Evolutionary conservation across 1,139 yeast genomes (phyloP).

Genomic region (Lodderomyces metapsilosis): DNA sequence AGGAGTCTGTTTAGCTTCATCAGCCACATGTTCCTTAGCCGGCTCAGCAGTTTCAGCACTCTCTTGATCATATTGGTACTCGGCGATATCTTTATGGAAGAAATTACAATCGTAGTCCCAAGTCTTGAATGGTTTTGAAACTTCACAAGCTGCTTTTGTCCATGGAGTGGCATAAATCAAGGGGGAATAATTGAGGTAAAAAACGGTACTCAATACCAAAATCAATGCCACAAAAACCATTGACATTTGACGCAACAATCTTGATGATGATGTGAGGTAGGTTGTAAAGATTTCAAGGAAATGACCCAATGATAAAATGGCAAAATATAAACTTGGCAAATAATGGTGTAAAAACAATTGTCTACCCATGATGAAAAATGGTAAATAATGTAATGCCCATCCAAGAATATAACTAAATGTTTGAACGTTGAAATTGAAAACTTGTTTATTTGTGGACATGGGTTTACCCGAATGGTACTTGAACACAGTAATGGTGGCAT

Average conservation of each 20-base stretch:
- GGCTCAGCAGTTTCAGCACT: conserved; percentile 19
- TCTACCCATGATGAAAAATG: conserved; percentile 91
- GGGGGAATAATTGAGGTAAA: conserved; percentile 67
- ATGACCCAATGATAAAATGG: conserved; percentile 81
- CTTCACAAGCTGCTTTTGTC: conserved; percentile 67
- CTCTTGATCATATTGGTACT: conserved; percentile 22
- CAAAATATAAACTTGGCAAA: conserved; percentile 87
- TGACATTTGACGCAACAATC: conserved; percentile 33
- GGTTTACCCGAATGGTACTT: conserved; percentile 73
- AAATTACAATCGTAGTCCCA: conserved; percentile 88
- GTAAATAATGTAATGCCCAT: conserved; percentile 81
- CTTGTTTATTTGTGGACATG: conserved; percentile 51
- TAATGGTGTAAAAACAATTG: conserved; percentile 93
- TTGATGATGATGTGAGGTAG: conserved; percentile 35
- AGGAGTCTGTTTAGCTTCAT: conserved; percentile 17
- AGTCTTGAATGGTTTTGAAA: conserved; percentile 54
- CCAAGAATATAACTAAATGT: conserved; percentile 70
- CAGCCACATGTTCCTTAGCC: conserved; percentile 14
- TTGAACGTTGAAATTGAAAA: conserved; percentile 71
- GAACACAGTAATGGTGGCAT: conserved; percentile 54
- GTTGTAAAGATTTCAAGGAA: conserved; percentile 66
- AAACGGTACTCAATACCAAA: conserved; percentile 49
- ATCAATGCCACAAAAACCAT: conserved; percentile 47
- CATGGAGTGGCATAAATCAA: conserved; percentile 79
- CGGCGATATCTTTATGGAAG: conserved; percentile 38